phyloP scores from a whole-genome alignment of 176 grass and related monocot species.

The Aegilops sharonensis region DNA sequence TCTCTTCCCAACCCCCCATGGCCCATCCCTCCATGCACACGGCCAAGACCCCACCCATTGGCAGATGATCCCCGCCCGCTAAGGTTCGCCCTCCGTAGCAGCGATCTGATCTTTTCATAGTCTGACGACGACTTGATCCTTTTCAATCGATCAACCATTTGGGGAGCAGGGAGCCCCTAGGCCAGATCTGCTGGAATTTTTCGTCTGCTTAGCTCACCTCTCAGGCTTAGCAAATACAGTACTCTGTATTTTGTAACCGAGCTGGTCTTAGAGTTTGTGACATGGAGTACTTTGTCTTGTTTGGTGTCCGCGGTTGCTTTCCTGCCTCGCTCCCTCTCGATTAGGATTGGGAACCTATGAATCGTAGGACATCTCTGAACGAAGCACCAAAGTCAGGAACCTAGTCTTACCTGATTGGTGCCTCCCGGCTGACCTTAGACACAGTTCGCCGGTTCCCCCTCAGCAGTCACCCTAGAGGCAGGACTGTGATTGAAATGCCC shows the following conservation, averaged over 20 bases:
- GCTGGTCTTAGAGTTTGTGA: not conserved
- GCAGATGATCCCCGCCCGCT: constrained; percentile 28
- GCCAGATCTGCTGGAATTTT: not conserved
- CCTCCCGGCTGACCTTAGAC: not conserved
- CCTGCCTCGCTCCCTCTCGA: not conserved
- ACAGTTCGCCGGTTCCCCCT: not conserved
- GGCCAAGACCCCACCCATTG: not conserved
- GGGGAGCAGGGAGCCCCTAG: not conserved
- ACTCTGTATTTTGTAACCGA: no score
- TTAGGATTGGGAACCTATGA: not conserved
- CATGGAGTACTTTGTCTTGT: not conserved
- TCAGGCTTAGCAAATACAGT: not conserved
- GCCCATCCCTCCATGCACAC: not conserved
- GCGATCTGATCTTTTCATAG: not conserved
- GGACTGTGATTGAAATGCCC: not conserved
- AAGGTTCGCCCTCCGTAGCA: not conserved
- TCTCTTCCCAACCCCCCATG: not conserved
- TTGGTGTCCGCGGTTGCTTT: not conserved
- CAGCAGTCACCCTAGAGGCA: not conserved
- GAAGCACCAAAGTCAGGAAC: not conserved
- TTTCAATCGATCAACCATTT: not conserved
- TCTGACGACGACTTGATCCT: not conserved
- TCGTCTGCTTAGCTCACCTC: not conserved
- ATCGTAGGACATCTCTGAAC: not conserved
- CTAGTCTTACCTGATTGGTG: not conserved